These are phyloP conservation scores for Trypanosoma theileri DNA, from an alignment of 208 protist genomes.

Conservation along the genomic window DNA sequence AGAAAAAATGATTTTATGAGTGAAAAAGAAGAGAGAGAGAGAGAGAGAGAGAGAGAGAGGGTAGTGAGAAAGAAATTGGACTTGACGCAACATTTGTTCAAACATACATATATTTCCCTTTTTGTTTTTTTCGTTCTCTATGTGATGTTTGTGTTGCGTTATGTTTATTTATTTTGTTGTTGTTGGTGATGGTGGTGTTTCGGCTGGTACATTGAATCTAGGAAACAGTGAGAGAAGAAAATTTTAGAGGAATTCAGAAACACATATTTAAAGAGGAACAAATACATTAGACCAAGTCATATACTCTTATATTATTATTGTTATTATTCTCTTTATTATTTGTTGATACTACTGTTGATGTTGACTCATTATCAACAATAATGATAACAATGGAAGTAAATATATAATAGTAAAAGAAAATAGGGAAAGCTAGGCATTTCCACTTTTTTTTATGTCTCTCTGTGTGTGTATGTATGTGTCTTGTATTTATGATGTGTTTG, in stretches of 20 bases:
- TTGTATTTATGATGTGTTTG: too few species aligned
- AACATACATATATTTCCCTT: slow-evolving; percentile 1
- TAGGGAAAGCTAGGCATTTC: too few species aligned
- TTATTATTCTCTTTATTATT: too few species aligned
- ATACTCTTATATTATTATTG: not conserved
- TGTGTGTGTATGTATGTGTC: too few species aligned
- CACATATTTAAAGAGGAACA: not conserved
- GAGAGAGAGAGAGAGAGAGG: not conserved
- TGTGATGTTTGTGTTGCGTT: not conserved
- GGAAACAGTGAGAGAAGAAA: not conserved
- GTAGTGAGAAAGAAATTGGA: too few species aligned
- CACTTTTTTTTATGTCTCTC: too few species aligned
- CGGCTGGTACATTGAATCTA: not conserved
- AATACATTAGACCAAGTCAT: slow-evolving; percentile 1
- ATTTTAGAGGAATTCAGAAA: slow-evolving; percentile 3
- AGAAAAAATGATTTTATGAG: not conserved
- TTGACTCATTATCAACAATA: too few species aligned
- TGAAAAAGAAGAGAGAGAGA: not conserved
- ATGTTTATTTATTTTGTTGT: too few species aligned
- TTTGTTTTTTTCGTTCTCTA: not conserved
- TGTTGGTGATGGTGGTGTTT: too few species aligned
- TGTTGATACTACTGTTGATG: too few species aligned
- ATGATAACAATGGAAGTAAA: too few species aligned
- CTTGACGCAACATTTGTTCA: not conserved
- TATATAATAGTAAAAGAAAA: too few species aligned